Conservation (phyloP, 768 basidiomycete species). For the Daedaleopsis sinensis region DNA sequence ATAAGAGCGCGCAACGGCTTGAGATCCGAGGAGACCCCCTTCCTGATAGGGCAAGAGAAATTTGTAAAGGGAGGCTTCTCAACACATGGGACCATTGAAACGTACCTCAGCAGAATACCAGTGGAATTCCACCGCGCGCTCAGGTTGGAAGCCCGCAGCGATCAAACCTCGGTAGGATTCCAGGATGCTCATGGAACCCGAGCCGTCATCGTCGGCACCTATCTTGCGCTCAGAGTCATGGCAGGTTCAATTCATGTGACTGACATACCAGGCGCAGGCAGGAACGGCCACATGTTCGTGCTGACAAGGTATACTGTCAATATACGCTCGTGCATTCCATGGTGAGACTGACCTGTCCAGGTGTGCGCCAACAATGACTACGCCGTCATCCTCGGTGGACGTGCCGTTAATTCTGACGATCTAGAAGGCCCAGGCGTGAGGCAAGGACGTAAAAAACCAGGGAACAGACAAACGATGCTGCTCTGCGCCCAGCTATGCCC, state of each 20-base stretch:
- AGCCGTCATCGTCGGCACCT: conserved; percentile 69
- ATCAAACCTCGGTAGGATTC: conserved; percentile 77
- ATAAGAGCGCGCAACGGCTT: conserved; percentile 84
- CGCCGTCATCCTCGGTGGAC: conserved; percentile 57
- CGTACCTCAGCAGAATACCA: conserved; percentile 83
- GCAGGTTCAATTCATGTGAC: conserved; percentile 18
- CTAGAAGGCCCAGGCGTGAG: conserved; percentile 39
- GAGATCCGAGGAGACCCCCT: conserved; percentile 85
- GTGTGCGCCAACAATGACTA: conserved; percentile 78
- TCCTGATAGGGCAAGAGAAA: conserved; percentile 48
- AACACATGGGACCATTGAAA: conserved; percentile 7
- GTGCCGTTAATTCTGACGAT: conserved; percentile 79
- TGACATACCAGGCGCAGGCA: conserved; percentile 68
- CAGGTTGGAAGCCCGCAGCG: conserved; percentile 67
- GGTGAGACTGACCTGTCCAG: conserved; percentile 65
- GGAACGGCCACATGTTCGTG: conserved; percentile 78
- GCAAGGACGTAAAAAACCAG: not conserved
- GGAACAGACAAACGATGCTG: conserved; percentile 54
- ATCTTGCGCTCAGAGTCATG: conserved; percentile 30
- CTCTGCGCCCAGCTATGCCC: conserved; percentile 86
- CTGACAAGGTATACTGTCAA: conserved; percentile 36
- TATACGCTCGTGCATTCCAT: not conserved
- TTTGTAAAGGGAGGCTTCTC: not conserved
- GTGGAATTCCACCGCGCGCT: conserved; percentile 73
- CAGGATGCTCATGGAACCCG: conserved; percentile 77